phyloP scores from a whole-genome alignment of 805 yeast genomes.

The Candida golubevii region DNA sequence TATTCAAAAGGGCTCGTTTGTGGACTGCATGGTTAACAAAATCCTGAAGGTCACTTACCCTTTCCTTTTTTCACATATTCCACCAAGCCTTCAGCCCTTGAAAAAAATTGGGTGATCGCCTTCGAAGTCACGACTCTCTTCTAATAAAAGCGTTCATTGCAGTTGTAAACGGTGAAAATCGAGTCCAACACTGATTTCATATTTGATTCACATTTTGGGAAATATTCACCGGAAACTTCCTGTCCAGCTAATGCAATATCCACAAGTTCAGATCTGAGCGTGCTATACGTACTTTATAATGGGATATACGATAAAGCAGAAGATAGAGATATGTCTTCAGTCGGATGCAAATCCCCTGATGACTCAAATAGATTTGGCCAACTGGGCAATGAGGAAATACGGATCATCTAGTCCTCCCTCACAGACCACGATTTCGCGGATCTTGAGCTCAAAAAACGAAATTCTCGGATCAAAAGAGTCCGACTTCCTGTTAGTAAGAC shows the following conservation, averaged over 20 bases:
- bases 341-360: conserved; percentile 63
- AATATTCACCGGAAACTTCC: neutral
- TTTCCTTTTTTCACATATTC: no score
- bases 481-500: conserved; percentile 47
- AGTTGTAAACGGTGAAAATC: neutral
- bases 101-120: no score
- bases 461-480: conserved; percentile 46
- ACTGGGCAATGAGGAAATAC: conserved; percentile 57
- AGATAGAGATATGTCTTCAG: conserved; percentile 63
- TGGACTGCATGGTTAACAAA: no score
- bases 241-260: no score
- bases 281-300: conserved; percentile 18
- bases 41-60: no score
- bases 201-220: neutral
- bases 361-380: conserved; percentile 63
- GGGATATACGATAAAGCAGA: conserved; percentile 59
- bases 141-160: no score
- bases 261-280: no score
- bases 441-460: conserved; percentile 53
- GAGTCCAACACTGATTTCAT: neutral
- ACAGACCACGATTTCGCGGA: conserved; percentile 63
- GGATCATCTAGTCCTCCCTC: conserved; percentile 53
- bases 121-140: no score
- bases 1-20: no score
- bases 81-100: no score